Evolutionary conservation across 345 rosid species (phyloP).

Genomic region (Aethionema arabicum): DNA sequence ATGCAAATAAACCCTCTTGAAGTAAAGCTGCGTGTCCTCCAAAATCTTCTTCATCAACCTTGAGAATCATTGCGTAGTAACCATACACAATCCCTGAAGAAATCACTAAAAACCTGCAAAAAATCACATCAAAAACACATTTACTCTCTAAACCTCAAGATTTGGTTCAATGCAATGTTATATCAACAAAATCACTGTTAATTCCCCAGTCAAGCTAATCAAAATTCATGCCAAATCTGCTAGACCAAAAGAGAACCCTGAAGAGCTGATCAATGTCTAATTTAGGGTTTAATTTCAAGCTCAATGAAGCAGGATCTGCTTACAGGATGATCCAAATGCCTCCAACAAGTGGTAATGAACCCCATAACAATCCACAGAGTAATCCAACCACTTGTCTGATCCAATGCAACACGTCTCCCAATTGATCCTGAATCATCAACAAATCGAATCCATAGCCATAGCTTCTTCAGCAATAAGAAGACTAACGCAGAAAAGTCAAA

Average conservation of each 20-base stretch:
- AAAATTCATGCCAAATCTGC: too few relatives aligned
- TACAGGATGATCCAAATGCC: conserved; percentile 85
- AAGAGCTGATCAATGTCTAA: too few relatives aligned
- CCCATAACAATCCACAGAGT: conserved; percentile 80
- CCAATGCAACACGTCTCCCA: conserved; percentile 99
- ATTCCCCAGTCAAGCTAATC: too few relatives aligned
- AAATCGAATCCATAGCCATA: background rate
- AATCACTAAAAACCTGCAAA: conserved; percentile 63
- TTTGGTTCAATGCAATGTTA: too few relatives aligned
- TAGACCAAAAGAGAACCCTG: too few relatives aligned
- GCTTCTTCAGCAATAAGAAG: background rate
- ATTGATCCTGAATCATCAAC: conserved; percentile 67
- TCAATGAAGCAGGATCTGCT: conserved; percentile 29
- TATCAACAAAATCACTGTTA: too few relatives aligned
- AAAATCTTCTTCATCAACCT: conserved; percentile 88
- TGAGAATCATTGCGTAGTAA: conserved; percentile 76
- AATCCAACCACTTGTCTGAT: conserved; percentile 81
- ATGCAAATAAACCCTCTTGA: conserved; percentile 94
- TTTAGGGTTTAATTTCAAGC: too few relatives aligned
- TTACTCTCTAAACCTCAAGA: background rate
- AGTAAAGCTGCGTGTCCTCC: conserved; percentile 95
- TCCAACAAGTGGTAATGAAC: conserved; percentile 82
- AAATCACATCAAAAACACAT: conserved; percentile 4
- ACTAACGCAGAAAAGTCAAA: conserved; percentile 5
- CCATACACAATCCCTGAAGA: conserved; percentile 78